These are phyloP conservation scores for Coemansia sp. DNA, from an alignment of 192 early-diverging fungal species.

Conservation along the genomic window DNA sequence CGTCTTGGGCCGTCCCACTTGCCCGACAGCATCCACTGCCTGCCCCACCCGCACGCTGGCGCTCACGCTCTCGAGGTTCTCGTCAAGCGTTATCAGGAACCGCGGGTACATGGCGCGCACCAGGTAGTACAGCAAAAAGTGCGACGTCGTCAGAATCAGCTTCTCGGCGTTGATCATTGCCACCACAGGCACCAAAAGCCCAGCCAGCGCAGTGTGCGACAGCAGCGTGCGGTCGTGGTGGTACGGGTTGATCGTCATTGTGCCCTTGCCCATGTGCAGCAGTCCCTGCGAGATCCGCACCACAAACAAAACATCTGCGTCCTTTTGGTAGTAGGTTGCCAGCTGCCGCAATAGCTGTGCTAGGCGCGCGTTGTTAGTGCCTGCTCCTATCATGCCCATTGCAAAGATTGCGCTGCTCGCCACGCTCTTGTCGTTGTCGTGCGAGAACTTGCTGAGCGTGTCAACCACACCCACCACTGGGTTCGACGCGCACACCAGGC, in stretches of 20 bases:
- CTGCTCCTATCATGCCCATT: constrained; percentile 97
- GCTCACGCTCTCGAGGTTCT: constrained; percentile 75
- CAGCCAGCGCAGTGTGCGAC: constrained; percentile 84
- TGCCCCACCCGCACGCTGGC: constrained; percentile 96
- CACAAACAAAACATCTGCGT: constrained; percentile 63
- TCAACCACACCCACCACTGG: constrained; percentile 90
- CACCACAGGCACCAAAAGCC: constrained; percentile 83
- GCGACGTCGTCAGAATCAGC: constrained; percentile 84
- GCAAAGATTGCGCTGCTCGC: constrained; percentile 96
- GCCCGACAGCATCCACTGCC: constrained; percentile 98
- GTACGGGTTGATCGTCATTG: constrained; percentile 94
- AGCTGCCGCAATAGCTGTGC: constrained; percentile 97
- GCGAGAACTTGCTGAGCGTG: constrained; percentile 96
- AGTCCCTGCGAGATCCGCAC: constrained; percentile 59
- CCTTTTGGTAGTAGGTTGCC: constrained; percentile 96
- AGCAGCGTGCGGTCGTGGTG: constrained; percentile 89
- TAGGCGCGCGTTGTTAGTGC: constrained; percentile 98
- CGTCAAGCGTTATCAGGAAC: constrained; percentile 96
- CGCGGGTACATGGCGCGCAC: constrained; percentile 95
- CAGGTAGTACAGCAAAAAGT: constrained; percentile 93
- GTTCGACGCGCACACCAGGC: constrained; percentile 93
- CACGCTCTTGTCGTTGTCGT: constrained; percentile 96
- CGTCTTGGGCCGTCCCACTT: constrained; percentile 97
- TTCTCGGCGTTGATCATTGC: constrained; percentile 90
- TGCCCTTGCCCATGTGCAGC: constrained; percentile 95